phyloP scores from a whole-genome alignment of 1,284 basidiomycete species.

The Moniliophthora roreri region DNA sequence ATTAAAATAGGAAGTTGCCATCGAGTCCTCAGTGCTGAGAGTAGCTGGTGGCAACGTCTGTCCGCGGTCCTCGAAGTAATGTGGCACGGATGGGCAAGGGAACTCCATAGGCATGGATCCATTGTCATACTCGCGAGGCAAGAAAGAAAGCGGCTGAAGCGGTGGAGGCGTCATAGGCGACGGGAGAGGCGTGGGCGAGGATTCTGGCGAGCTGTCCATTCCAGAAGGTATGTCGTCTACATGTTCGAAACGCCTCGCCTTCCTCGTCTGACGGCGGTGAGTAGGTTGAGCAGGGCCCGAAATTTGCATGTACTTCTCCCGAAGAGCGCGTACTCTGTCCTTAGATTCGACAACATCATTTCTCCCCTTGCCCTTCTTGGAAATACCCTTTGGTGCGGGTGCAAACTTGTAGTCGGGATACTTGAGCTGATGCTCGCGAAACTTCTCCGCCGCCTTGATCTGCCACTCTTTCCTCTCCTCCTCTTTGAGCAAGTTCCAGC shows the following conservation, averaged over 20 bases:
- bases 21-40: neutral
- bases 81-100: slow-evolving; percentile 5
- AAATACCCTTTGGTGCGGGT: slow-evolving; percentile 34
- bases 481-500: slow-evolving; percentile 47
- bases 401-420: slow-evolving; percentile 48
- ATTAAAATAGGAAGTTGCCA: neutral
- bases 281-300: slow-evolving; percentile 10
- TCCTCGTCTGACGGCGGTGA: slow-evolving; percentile 4
- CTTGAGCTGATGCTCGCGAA: slow-evolving; percentile 35
- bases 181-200: neutral
- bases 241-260: neutral
- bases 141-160: slow-evolving; percentile 5
- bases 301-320: slow-evolving; percentile 12
- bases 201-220: neutral
- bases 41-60: neutral
- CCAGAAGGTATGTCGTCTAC: neutral
- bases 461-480: slow-evolving; percentile 47
- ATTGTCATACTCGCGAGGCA: neutral
- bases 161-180: neutral
- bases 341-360: neutral
- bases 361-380: slow-evolving; percentile 7
- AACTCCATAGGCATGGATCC: neutral
- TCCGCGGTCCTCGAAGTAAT: slow-evolving; percentile 1
- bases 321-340: slow-evolving; percentile 9
- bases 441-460: slow-evolving; percentile 35